Conservation (phyloP, 352 stramenopile genomes). For the Globisporangium spinosum region DNA sequence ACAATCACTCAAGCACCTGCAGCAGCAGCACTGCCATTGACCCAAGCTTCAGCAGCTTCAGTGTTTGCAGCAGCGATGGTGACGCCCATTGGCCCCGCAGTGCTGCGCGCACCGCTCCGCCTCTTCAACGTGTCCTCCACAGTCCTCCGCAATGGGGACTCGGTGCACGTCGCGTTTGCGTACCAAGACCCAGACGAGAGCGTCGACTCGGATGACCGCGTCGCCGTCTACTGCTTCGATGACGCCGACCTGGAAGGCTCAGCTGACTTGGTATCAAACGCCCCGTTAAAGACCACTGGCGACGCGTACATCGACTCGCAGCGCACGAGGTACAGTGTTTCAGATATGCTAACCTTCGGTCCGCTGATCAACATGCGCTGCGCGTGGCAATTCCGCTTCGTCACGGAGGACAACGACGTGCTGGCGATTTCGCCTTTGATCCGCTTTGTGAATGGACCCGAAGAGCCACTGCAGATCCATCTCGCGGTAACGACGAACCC, state of each 20-base stretch:
- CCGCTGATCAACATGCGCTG: slow-evolving; percentile 33
- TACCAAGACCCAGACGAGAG: slow-evolving; percentile 9
- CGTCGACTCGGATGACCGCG: slow-evolving; percentile 16
- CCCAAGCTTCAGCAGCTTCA: background rate
- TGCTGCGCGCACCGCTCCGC: slow-evolving; percentile 12
- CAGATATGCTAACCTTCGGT: slow-evolving; percentile 15
- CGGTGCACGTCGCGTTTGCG: slow-evolving; percentile 31
- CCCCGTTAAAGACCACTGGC: background rate
- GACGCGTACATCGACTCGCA: slow-evolving; percentile 19
- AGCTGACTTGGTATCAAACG: background rate
- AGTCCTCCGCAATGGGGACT: slow-evolving; percentile 30
- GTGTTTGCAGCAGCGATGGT: background rate
- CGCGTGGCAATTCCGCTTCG: slow-evolving; percentile 28
- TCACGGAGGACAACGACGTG: slow-evolving; percentile 27
- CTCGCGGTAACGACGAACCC: slow-evolving; percentile 8
- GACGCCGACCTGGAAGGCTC: background rate
- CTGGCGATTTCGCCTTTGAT: slow-evolving; percentile 33
- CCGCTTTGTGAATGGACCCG: slow-evolving; percentile 31
- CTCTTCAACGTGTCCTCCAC: slow-evolving; percentile 13
- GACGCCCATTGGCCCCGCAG: background rate
- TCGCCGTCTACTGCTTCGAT: slow-evolving; percentile 21
- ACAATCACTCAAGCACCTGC: no score
- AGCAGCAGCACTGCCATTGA: background rate
- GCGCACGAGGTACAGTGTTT: background rate
- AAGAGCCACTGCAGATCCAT: slow-evolving; percentile 32